Conservation (phyloP, 2,329 filamentous ascomycete genomes). For the Aspergillus latus region DNA sequence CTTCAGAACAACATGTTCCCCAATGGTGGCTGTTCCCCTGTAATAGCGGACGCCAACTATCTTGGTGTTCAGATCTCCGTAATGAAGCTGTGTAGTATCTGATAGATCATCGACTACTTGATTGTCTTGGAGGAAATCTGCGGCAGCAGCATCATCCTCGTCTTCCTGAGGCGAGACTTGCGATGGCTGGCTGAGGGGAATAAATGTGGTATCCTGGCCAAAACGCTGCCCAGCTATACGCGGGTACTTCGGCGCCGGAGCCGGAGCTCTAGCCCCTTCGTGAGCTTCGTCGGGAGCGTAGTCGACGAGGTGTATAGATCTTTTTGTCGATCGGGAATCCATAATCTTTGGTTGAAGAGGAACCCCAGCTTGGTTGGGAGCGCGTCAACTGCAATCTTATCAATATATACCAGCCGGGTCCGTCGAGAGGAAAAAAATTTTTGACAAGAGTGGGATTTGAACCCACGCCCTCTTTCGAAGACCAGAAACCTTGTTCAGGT, state of each 20-base stretch:
- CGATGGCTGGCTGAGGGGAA: conserved; percentile 34
- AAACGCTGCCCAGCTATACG: conserved; percentile 28
- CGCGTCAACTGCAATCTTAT: neutral
- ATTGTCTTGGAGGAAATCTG: conserved; percentile 32
- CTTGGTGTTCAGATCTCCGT: conserved; percentile 50
- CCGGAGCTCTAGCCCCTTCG: conserved; percentile 10
- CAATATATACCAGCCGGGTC: neutral
- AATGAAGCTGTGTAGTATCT: conserved; percentile 37
- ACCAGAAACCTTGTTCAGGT: no score
- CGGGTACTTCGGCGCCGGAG: conserved; percentile 9
- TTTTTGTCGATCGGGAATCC: conserved; percentile 21
- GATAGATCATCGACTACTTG: conserved; percentile 40
- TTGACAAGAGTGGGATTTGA: no score
- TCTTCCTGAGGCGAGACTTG: conserved; percentile 26
- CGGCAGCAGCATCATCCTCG: conserved; percentile 40
- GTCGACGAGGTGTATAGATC: conserved; percentile 28
- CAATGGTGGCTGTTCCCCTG: conserved; percentile 59
- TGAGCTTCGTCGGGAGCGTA: conserved; percentile 27
- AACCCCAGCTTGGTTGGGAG: neutral
- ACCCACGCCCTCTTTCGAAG: no score
- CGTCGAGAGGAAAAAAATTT: no score
- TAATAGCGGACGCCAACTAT: conserved; percentile 66
- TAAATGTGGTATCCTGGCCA: conserved; percentile 28
- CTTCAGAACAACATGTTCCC: conserved; percentile 62
- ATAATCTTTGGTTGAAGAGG: conserved; percentile 9